Evolutionary conservation across 805 yeast species (phyloP), one percentile per base, ranked within the genome.

Genomic region (Candida silvicultrix): DNA sequence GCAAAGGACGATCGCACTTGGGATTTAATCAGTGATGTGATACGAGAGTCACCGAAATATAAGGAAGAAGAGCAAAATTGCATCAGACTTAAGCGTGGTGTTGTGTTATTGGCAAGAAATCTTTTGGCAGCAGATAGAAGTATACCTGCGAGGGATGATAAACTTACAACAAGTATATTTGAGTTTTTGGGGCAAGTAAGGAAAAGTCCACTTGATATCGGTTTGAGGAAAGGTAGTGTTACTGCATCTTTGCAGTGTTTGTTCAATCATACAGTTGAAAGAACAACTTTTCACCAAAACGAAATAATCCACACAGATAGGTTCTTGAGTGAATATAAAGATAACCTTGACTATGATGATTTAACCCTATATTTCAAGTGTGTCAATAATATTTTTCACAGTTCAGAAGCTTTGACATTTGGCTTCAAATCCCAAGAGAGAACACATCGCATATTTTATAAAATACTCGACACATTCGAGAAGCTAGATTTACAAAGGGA

Each of bases 81-180:
- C 12, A 10, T 63, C 7, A 61, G 83, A 38, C 49, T 71, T 3
- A 45, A 73, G 3, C 63, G 83, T 53, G 85, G 81, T 2, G 51
- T 70, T 1, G 45, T 77, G 1, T 49, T 80, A n/a, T 45, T 79
- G n/a, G 60, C 70, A 25, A 61, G 85, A 48, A 79, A 78, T 52
- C 50, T 77, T 21, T 66, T 72, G 1, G 68, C 66, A 1, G 51
- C 59, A 34, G 63, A 65, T 35, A 61, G 65, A 28, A 55, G 48
- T 5, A 44, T 28, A 28, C 31, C 31, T 10, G 9, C 31, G 12
- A 28, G 14, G 14, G 31, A 28, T 28, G 31, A 10, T 7, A 28
- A 28, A 10, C 12, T 28, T 10, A 28, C 12, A 7, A 28, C 7
- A 8, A 10, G 12, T 5, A 28, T 28, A 4, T 5, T 28, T 11